These are phyloP conservation scores for Dioszegia aurantiaca DNA, from an alignment of 768 basidiomycete species.

Conservation along the genomic window DNA sequence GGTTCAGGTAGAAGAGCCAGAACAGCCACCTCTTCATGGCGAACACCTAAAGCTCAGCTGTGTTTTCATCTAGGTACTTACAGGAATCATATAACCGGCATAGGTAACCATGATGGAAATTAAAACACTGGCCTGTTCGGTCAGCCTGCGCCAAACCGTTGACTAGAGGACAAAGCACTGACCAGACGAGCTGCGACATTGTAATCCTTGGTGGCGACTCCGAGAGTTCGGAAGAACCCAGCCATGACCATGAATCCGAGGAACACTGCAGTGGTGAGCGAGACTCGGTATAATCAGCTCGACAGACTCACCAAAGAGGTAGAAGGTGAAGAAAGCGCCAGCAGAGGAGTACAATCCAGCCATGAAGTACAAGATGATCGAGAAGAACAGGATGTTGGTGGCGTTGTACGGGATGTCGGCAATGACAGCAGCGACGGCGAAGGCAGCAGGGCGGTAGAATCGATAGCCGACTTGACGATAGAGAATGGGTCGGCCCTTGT, in stretches of 20 bases:
- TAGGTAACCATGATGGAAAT: slow-evolving; percentile 64
- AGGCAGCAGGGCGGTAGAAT: slow-evolving; percentile 55
- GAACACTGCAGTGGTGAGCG: background rate
- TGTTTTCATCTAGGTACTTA: slow-evolving; percentile 18
- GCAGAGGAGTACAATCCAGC: slow-evolving; percentile 51
- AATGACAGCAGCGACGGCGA: slow-evolving; percentile 45
- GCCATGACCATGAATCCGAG: slow-evolving; percentile 62
- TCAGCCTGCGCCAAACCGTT: background rate
- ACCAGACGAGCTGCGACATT: slow-evolving; percentile 59
- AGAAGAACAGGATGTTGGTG: slow-evolving; percentile 49
- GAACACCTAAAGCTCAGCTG: background rate
- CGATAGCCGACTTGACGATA: slow-evolving; percentile 55
- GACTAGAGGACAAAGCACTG: background rate
- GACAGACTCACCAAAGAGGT: slow-evolving; percentile 52
- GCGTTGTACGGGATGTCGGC: slow-evolving; percentile 53
- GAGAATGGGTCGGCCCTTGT: slow-evolving; percentile 64
- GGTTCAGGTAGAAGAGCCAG: slow-evolving; percentile 77
- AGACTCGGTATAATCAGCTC: background rate
- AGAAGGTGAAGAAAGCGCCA: slow-evolving; percentile 56
- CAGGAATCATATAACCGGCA: slow-evolving; percentile 49
- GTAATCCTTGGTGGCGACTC: slow-evolving; percentile 54
- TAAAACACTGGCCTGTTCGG: slow-evolving; percentile 61
- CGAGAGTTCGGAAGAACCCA: slow-evolving; percentile 72
- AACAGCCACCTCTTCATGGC: slow-evolving; percentile 58
- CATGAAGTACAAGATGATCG: slow-evolving; percentile 52